Base-by-base conservation (phyloP, 2,329 filamentous ascomycete species). In the Aureobasidium lini region DNA sequence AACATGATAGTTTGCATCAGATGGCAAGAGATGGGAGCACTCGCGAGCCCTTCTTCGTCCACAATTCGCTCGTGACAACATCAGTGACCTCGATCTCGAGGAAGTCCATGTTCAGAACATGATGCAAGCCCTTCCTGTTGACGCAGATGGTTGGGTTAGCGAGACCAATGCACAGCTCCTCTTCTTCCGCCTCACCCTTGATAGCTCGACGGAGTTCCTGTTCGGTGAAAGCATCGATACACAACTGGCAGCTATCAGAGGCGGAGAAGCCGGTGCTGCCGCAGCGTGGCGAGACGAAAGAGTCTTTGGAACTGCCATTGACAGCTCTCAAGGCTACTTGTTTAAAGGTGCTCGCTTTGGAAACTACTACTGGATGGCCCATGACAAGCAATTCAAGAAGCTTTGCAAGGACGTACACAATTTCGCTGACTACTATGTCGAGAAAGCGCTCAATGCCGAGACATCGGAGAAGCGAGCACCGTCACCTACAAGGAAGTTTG, bases 401-500 rank as follows among this genome's bases (percentile, higher is more conserved):
- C 36, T 58, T 9, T 58, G 54, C 44, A 58, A 58, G 13, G 54
- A 58, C 16, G 54, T 49, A 4, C 54, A 58, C 44, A 58, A 76
- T 54, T 79, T 80, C 40, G 76, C 79, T 31, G 77, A 80, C 62
- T 72, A 77, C 63, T 79, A 78, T 53, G 79, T 80, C 4, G 66
- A 74, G 7, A 72, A 74, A 29, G 77, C 75, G 13, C 69, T 81
- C 23, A 48, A 42, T 11, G 31, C 42, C 16, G 23, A 47, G 4
- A 11, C 7, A 1, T 48, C 34, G 10, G 54, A 49, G 44, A 49
- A 58, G 28, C n/a, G 37, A n/a, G 15, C 16, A 18, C 18, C 54
- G 0, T 49, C 44, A 2, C 34, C 46, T 6, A 64, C 68, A 2
- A 70, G 71, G 28, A 68, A 73, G 32, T 79, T 79, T 65, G 68